phyloP scores from a whole-genome alignment of 148 eudicot genomes.

The Spergularia marina region DNA sequence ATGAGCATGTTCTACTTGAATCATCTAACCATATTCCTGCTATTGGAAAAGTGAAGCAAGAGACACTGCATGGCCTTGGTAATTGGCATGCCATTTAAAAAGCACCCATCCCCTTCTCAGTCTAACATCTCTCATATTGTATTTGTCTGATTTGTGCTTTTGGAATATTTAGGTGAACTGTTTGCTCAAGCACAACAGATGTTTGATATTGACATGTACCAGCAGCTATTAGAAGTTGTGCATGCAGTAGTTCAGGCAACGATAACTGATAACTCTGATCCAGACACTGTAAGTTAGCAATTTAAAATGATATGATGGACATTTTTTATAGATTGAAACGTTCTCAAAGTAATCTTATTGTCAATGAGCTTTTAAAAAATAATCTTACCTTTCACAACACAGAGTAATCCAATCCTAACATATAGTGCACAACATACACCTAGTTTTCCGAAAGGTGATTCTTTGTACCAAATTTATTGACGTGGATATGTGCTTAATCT shows the following conservation, averaged over 20 bases:
- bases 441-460: no score
- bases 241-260: slow-evolving; percentile 57
- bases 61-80: slow-evolving; percentile 90
- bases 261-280: slow-evolving; percentile 48
- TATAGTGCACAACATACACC: no score
- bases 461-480: no score
- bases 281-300: slow-evolving; percentile 61
- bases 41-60: slow-evolving; percentile 82
- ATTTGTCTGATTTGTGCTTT: slow-evolving; percentile 5
- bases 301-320: slow-evolving; percentile 2
- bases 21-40: slow-evolving; percentile 42
- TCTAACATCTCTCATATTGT: neutral
- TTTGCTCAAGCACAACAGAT: slow-evolving; percentile 74
- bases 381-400: no score
- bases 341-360: no score
- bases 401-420: no score
- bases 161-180: slow-evolving; percentile 64
- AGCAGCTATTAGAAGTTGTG: slow-evolving; percentile 54
- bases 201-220: slow-evolving; percentile 84
- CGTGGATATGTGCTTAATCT: no score
- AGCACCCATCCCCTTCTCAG: neutral
- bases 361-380: no score
- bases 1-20: slow-evolving; percentile 64
- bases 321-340: no score
- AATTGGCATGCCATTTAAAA: slow-evolving; percentile 23